Evolutionary conservation across 2,329 filamentous ascomycete genomes (phyloP), one percentile per base, ranked within the genome.

Genomic region (Microascus cirrosus): DNA sequence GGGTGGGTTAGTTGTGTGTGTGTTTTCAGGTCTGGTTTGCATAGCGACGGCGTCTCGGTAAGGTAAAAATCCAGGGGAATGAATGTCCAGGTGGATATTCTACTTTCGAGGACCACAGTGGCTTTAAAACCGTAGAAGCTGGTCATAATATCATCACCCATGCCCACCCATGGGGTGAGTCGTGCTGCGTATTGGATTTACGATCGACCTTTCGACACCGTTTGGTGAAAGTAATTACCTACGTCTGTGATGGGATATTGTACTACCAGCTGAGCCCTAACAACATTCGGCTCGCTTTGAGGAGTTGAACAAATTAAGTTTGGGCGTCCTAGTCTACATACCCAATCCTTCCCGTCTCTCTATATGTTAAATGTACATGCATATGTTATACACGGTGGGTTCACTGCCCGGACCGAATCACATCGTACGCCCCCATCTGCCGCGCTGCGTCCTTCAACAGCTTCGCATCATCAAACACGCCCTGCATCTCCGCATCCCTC

Each of bases 351-450:
- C 36, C 18, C 3, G 6, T 42, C 36, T 42, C 6, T 42, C 6
- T 32, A 8, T 32, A 8, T 32, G 28, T 32, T 45, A 18, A n/a
- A n/a, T 18, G 15, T 45, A 45, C 39, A 45, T 45, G 18, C 39
- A 45, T 18, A 34, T 53, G 20, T 53, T 34, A 53, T 53, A 53
- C 51, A 53, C 22, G 35, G 54, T 24, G 11, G 35, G 0, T 28
- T 32, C 35, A 57, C 50, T 52, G 25, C 39, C 32, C 25, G 6
- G 55, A n/a, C 42, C 10, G 7, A 18, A 15, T 48, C 32, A 18
- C 39, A 32, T 74, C 68, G 56, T 71, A 69, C 61, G 74, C 71
- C 52, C 75, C 74, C 75, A 77, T 77, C 62, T 77, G 66, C 58
- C 60, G 62, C n/a, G 72, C 70, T 55, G 67, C 73, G 52, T 68